Evolutionary conservation across 805 yeast species (phyloP), one percentile per base, ranked within the genome.

Genomic region (Myxozyma melibiosi): DNA sequence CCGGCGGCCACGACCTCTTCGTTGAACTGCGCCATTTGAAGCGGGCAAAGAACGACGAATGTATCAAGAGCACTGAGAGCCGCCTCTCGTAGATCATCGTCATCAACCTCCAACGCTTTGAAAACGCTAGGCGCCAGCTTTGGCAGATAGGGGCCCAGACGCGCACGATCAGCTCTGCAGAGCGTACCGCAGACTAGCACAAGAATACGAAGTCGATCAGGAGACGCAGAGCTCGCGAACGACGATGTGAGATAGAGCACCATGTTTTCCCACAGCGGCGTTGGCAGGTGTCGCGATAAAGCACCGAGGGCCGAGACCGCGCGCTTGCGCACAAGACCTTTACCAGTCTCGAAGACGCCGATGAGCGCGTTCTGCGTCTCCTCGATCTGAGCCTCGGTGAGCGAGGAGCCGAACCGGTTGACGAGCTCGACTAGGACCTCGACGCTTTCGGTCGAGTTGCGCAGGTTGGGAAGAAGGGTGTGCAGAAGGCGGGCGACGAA

Each of bases 371-470:
- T 41, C 42, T 68, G 66, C 5, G 69, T 61, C 13, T 56, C 58
- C 0, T 49, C 62, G 9, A 78, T 55, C 51, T 81, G 82, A 0
- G 64, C 67, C 3, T 65, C 57, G 0, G 73, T 61, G 33, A 83
- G 70, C 3, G 71, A 71, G 16, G 71, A 63, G 2, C 85, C 84
- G 57, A 83, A 71, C 53, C 77, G 74, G 56, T 76, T 78, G 45
- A 84, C 71, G 39, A 85, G 62, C 63, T 84, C 89, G 22, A 79
- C 75, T 42, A 85, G 68, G 4, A 84, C 76, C 67, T 86, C 92
- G 61, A 85, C 77, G 39, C 78, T 73, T 64, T 86, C 90, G 34
- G 84, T 76, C 0, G 77, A 66, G 4, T 61, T 55, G 27, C 40
- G 55, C 27, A 55, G 45, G 27, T 30, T 49, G 14, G 57, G 60